Percentiles rank a stretch among this genome's conserved stretches.
Evolutionary conservation across 257 asterid genomes (phyloP).

Genomic region (Mitragyna speciosa): DNA sequence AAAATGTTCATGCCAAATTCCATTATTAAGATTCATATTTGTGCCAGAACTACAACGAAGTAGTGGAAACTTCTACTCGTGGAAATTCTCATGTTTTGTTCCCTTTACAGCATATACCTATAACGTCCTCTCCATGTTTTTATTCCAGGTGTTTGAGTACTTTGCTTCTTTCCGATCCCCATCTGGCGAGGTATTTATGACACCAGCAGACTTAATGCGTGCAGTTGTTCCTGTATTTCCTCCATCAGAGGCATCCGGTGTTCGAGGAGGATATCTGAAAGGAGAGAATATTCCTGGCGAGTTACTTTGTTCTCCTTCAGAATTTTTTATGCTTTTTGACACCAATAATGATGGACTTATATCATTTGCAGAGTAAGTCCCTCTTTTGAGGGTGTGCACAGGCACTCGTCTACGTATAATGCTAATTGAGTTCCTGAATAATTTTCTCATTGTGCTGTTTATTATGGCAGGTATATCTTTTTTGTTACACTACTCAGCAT

Average conservation of each 20-base stretch:
- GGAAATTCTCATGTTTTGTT: no score
- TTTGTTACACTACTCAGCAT: constrained; percentile 81
- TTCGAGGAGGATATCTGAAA: constrained; percentile 69
- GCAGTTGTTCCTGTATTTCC: constrained; percentile 93
- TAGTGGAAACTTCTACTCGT: background rate
- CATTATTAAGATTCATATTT: no score
- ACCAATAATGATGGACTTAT: constrained; percentile 81
- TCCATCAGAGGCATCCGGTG: constrained; percentile 64
- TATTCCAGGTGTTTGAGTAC: constrained; percentile 79
- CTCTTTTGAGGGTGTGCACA: background rate
- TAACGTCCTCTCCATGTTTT: background rate
- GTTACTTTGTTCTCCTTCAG: constrained; percentile 69
- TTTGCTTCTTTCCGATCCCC: constrained; percentile 64
- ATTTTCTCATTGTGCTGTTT: background rate
- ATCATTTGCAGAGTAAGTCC: constrained; percentile 80
- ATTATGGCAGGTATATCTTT: constrained; percentile 67
- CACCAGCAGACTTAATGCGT: constrained; percentile 82
- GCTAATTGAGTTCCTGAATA: constrained; percentile 1
- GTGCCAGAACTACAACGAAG: background rate
- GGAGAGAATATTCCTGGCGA: constrained; percentile 56
- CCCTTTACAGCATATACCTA: no score
- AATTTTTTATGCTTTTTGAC: constrained; percentile 85
- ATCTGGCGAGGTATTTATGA: constrained; percentile 74
- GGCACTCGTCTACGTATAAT: background rate
- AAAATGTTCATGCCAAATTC: no score